These are phyloP conservation scores for Myriosclerotinia scirpicola DNA, from an alignment of 2,329 filamentous ascomycete species.

Conservation along the genomic window DNA sequence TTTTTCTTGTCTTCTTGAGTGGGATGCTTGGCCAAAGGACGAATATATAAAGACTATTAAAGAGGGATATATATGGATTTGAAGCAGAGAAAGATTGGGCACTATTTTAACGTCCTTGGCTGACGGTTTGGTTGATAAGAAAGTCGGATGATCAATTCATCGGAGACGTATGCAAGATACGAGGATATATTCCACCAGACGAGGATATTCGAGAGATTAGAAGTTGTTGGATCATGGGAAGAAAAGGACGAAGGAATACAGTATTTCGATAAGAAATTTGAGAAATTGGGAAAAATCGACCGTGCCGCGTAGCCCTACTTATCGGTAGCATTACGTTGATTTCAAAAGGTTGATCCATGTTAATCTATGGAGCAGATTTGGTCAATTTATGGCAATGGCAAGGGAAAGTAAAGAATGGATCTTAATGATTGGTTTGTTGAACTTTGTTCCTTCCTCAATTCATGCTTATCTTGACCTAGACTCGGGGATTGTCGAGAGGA, in stretches of 20 bases:
- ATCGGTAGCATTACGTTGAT: not conserved
- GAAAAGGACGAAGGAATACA: slow-evolving; percentile 9
- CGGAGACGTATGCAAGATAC: not conserved
- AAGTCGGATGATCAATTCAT: slow-evolving; percentile 11
- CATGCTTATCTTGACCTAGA: slow-evolving; percentile 9
- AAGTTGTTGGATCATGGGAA: not conserved
- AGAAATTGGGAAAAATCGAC: too few relatives aligned
- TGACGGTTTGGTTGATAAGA: slow-evolving; percentile 14
- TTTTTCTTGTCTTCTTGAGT: not conserved
- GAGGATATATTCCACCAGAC: not conserved
- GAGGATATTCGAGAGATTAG: slow-evolving; percentile 4
- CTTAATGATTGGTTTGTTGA: slow-evolving; percentile 4
- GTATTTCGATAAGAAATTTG: not conserved
- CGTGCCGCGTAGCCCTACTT: slow-evolving; percentile 3
- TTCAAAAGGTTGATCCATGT: slow-evolving; percentile 5
- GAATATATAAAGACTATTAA: too few relatives aligned
- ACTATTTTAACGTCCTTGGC: slow-evolving; percentile 24
- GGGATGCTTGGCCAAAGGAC: not conserved
- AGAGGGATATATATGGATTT: too few relatives aligned
- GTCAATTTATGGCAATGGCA: not conserved
- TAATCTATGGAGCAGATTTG: slow-evolving; percentile 9
- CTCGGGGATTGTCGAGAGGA: slow-evolving; percentile 4
- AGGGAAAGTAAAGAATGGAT: too few relatives aligned
- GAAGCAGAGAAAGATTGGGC: slow-evolving; percentile 1
- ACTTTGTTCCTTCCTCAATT: not conserved